Base-by-base conservation (phyloP, 352 stramenopile species). In the Aphanomyces cochlioides region DNA sequence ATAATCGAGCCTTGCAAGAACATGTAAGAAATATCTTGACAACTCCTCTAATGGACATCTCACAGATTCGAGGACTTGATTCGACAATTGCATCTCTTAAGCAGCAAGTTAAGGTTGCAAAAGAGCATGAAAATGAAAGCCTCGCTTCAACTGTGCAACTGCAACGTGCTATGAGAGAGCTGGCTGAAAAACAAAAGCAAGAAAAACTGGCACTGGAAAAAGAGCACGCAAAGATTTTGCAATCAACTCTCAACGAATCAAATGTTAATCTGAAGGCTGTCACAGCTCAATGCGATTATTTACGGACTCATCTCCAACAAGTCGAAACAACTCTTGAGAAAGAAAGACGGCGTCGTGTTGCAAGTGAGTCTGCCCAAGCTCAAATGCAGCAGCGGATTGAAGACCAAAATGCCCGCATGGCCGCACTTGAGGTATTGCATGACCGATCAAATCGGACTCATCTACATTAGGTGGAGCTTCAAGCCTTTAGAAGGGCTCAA, bases 1-100 rank as follows among this genome's bases (percentile, higher is more conserved):
- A 86, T 41, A 90, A 90, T 48, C 75, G 75, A 0, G 74, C 87
- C 56, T 72, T 92, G 0, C 79, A 91, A 41, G 65, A 74, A 43
- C 74, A 65, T 1, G 59, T 83, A 47, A 68, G 1, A 59, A 87
- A n/a, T 76, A 85, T 56, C 48, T 71, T 3, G 74, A 74, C 36
- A 83, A 73, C n/a, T 12, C 17, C 43, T 50, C 10, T 50, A 2
- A 28, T 28, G 43, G 10, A 50, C 43, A n/a, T 50, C 10, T 50
- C 43, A n/a, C 17, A 50, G 43, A 50, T 50, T 50, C 43, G 17
- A 50, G 43, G 10, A 12, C 10, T 50, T 12, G 43, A 50, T n/a
- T 50, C 43, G 43, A n/a, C 43, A 12, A n/a, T 67, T 19, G 45
- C n/a, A 13, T 13, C 48, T 12, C 61, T 90, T 0, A 66, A 53